Evolutionary conservation across 805 yeast genomes (phyloP).

Genomic region (Hanseniaspora nectarophila): DNA sequence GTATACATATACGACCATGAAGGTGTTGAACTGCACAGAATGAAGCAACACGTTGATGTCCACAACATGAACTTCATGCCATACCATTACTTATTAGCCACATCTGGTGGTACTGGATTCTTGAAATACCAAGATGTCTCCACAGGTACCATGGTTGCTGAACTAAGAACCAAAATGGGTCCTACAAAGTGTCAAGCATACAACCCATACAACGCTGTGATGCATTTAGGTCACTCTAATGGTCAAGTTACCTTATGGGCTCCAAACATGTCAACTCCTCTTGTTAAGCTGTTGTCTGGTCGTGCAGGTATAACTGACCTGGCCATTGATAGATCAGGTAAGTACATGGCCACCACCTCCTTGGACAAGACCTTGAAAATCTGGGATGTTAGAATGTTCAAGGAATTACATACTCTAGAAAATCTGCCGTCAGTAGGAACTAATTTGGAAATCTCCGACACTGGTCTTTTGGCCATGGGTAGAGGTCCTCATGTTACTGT

Average conservation of each 20-base stretch:
- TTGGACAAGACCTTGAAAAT: conserved; percentile 73
- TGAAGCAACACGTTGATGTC: conserved; percentile 80
- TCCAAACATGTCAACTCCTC: conserved; percentile 73
- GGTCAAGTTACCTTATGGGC: conserved; percentile 93
- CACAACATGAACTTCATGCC: conserved; percentile 79
- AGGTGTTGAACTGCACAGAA: conserved; percentile 83
- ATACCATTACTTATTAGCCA: conserved; percentile 74
- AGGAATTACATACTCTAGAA: conserved; percentile 49
- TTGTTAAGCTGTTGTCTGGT: conserved; percentile 68
- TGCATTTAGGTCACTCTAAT: conserved; percentile 85
- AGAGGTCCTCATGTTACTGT: conserved; percentile 93
- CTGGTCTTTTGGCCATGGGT: conserved; percentile 76
- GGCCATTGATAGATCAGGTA: conserved; percentile 82
- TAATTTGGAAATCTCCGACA: conserved; percentile 68
- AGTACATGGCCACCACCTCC: conserved; percentile 87
- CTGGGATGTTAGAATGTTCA: conserved; percentile 85
- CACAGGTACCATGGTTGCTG: conserved; percentile 77
- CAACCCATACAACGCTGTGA: conserved; percentile 91
- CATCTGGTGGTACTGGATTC: conserved; percentile 83
- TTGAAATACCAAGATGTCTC: conserved; percentile 90
- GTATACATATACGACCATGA: conserved; percentile 82
- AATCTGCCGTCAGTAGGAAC: conserved; percentile 77
- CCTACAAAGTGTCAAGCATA: conserved; percentile 81
- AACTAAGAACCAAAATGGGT: conserved; percentile 75
- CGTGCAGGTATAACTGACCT: conserved; percentile 80